phyloP scores from a whole-genome alignment of 768 basidiomycete genomes.

The Suillus variegatus region DNA sequence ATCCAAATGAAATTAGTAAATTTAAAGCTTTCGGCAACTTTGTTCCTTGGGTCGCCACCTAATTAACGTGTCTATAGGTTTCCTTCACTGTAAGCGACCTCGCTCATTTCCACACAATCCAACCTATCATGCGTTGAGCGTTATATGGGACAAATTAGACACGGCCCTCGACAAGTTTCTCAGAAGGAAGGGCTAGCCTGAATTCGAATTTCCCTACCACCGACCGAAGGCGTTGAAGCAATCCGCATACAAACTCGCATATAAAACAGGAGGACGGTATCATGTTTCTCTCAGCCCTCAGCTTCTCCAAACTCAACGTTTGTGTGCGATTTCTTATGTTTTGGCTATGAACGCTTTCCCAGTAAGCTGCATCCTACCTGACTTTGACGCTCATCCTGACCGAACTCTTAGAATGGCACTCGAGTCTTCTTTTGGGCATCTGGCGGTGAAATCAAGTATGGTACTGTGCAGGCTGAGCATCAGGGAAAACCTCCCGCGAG shows the following conservation, averaged over 20 bases:
- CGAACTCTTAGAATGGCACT: conserved; percentile 54
- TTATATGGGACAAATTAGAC: conserved; percentile 32
- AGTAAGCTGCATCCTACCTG: conserved; percentile 38
- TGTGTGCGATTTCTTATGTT: conserved; percentile 43
- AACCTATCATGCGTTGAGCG: conserved; percentile 12
- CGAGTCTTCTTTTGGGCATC: conserved; percentile 68
- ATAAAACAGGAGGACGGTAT: conserved; percentile 17
- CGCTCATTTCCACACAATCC: conserved; percentile 30
- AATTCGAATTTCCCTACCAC: conserved; percentile 28
- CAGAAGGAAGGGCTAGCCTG: conserved; percentile 1
- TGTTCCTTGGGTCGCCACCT: conserved; percentile 24
- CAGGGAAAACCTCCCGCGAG: too few species aligned
- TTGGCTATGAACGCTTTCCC: conserved; percentile 77
- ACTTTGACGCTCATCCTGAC: conserved; percentile 17
- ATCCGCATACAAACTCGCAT: conserved; percentile 14
- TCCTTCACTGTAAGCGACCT: conserved; percentile 31
- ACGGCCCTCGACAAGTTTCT: conserved; percentile 19
- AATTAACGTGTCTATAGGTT: conserved; percentile 25
- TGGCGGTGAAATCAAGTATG: conserved; percentile 56
- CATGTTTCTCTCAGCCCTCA: conserved; percentile 16
- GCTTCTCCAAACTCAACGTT: conserved; percentile 17
- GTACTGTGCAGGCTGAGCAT: conserved; percentile 49
- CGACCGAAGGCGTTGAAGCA: conserved; percentile 26
- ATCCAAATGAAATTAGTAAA: conserved; percentile 33
- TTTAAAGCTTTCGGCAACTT: conserved; percentile 32